These are phyloP conservation scores for Aspergillus fischeri DNA, from an alignment of 2,329 filamentous ascomycete genomes.

Conservation along the genomic window DNA sequence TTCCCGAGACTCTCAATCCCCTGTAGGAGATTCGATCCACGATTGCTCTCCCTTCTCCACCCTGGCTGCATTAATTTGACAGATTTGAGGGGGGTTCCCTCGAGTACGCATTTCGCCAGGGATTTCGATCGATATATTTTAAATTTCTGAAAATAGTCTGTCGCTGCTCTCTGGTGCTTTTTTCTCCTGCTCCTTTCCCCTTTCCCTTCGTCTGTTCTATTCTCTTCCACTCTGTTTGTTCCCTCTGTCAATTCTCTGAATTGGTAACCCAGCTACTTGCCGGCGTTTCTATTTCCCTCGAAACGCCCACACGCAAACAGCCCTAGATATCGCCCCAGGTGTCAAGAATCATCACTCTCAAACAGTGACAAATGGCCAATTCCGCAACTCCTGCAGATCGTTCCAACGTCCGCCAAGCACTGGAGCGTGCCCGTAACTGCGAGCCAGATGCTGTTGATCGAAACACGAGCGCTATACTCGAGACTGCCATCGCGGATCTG, in stretches of 20 bases:
- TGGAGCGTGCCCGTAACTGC: constrained; percentile 72
- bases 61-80: constrained; percentile 20
- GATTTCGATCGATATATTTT: constrained; percentile 7
- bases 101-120: constrained; percentile 12
- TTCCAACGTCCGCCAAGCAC: constrained; percentile 59
- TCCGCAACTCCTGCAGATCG: constrained; percentile 26
- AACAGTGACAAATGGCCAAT: constrained; percentile 30
- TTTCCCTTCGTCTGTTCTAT: constrained; percentile 2
- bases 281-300: constrained; percentile 2
- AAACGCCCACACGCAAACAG: background rate
- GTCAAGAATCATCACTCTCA: constrained; percentile 2
- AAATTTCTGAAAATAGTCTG: background rate
- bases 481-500: constrained; percentile 59
- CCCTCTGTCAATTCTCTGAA: constrained; percentile 2
- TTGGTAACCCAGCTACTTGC: constrained; percentile 4
- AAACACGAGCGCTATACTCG: constrained; percentile 60
- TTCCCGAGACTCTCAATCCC: constrained; percentile 5
- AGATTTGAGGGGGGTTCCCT: constrained; percentile 13
- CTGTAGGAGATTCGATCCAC: constrained; percentile 19
- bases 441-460: constrained; percentile 63
- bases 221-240: constrained; percentile 4
- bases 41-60: constrained; percentile 19
- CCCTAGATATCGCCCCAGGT: background rate
- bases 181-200: constrained; percentile 5
- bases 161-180: constrained; percentile 3